A percentile compares a stretch with the other conserved stretches of the same genome.
These are phyloP conservation scores for Medicago ruthenica DNA, from an alignment of 306 rosid species.

Conservation along the genomic window DNA sequence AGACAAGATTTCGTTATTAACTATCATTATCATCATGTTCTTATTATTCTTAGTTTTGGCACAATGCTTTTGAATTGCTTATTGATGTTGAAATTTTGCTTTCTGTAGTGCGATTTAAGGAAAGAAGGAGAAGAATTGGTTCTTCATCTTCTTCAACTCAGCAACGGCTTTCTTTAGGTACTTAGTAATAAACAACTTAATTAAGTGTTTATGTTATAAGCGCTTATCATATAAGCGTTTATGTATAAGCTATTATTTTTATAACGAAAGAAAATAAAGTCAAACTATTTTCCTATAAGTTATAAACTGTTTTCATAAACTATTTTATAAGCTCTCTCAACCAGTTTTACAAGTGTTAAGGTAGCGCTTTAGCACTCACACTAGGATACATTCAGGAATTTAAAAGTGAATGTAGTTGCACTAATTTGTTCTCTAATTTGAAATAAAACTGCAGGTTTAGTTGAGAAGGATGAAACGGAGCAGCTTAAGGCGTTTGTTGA, in stretches of 20 bases:
- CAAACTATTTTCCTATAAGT: too few relatives aligned
- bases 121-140: conserved; percentile 59
- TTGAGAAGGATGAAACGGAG: conserved; percentile 71
- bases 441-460: conserved; percentile 51
- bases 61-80: neutral
- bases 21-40: neutral
- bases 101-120: conserved; percentile 72
- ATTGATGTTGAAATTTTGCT: conserved; percentile 27
- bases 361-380: conserved; percentile 20
- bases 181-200: too few relatives aligned
- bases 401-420: neutral
- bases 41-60: neutral
- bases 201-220: too few relatives aligned
- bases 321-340: too few relatives aligned
- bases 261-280: too few relatives aligned
- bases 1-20: conserved; percentile 66
- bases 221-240: too few relatives aligned
- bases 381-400: conserved; percentile 26
- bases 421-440: conserved; percentile 26
- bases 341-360: neutral
- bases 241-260: too few relatives aligned
- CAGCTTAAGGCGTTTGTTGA: conserved; percentile 80
- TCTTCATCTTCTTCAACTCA: conserved; percentile 52
- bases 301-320: too few relatives aligned
- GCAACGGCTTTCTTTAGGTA: conserved; percentile 61